A percentile compares a stretch with the other conserved stretches of the same genome.
Evolutionary conservation across 768 basidiomycete species (phyloP).

Genomic region (Boletus patriciae): DNA sequence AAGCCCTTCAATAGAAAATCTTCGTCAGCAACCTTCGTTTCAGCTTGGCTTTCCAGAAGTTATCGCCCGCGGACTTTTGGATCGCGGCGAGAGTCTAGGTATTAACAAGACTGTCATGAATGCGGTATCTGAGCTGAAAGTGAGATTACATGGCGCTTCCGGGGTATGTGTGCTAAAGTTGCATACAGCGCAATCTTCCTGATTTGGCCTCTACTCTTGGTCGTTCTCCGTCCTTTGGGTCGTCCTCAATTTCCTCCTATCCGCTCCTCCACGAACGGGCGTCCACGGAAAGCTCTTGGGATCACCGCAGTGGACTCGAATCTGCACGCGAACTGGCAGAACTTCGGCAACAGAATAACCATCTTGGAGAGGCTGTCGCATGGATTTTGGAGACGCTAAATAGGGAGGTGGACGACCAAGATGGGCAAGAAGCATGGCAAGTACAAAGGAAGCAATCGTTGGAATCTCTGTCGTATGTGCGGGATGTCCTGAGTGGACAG

Average conservation of each 20-base stretch:
- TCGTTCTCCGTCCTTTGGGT: constrained; percentile 45
- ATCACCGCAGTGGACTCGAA: constrained; percentile 66
- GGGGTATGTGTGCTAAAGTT: constrained; percentile 8
- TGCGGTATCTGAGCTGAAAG: constrained; percentile 76
- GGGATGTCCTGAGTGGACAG: constrained; percentile 65
- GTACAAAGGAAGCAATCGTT: constrained; percentile 59
- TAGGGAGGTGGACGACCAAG: constrained; percentile 44
- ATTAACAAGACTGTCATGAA: constrained; percentile 82
- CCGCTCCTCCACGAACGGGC: constrained; percentile 62
- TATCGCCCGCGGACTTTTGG: constrained; percentile 68
- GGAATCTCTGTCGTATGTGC: constrained; percentile 73
- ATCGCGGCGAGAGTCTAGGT: constrained; percentile 76
- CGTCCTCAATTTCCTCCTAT: constrained; percentile 48
- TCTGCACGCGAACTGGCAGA: constrained; percentile 62
- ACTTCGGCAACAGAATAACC: constrained; percentile 56
- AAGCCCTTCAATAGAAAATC: constrained; percentile 29
- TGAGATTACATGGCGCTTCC: constrained; percentile 33
- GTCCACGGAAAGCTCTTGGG: constrained; percentile 62
- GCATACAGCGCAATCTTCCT: constrained; percentile 73
- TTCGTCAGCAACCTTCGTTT: constrained; percentile 43
- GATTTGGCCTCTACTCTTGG: constrained; percentile 73
- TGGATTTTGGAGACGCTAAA: constrained; percentile 76
- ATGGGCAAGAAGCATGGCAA: constrained; percentile 42
- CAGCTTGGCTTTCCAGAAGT: constrained; percentile 66
- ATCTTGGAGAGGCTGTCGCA: constrained; percentile 64